A percentile compares a stretch with the other conserved stretches of the same genome.
Evolutionary conservation across 169 alveolate genomes (phyloP).

Genomic region (Amoebophrya sp.): DNA sequence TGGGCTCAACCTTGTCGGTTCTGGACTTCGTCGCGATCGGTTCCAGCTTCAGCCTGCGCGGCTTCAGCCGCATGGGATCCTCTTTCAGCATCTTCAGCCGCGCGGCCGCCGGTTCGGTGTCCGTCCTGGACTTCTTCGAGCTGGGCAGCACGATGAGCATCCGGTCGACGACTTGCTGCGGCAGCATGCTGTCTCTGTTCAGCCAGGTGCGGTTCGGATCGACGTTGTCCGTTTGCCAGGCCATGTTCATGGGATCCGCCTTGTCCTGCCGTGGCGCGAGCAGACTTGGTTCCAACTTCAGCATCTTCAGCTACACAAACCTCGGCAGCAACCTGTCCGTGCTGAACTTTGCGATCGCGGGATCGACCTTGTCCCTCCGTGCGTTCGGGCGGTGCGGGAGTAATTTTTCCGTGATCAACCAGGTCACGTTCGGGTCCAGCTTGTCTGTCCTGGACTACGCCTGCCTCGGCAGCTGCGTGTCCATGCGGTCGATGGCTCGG

Average conservation of each 20-base stretch:
- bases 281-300: not conserved
- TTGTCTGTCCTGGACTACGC: not conserved
- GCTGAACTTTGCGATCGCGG: not conserved
- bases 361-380: not conserved
- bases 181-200: not conserved
- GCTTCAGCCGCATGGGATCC: not conserved
- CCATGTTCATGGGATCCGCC: not conserved
- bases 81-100: not conserved
- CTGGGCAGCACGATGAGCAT: conserved; percentile 1
- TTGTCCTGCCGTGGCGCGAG: not conserved
- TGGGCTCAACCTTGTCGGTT: not conserved
- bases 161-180: not conserved
- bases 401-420: not conserved
- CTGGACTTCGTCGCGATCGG: conserved; percentile 10
- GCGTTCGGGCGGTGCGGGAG: conserved; percentile 14
- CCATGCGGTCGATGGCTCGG: not conserved
- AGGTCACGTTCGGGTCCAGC: not conserved
- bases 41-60: not conserved
- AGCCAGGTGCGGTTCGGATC: not conserved
- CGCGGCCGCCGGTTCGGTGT: not conserved
- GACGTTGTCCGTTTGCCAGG: not conserved
- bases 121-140: not conserved
- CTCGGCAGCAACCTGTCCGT: not conserved
- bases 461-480: conserved; percentile 23
- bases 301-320: not conserved